Evolutionary conservation across 2,329 filamentous ascomycete species (phyloP).

Genomic region (Colletotrichum simmondsii): DNA sequence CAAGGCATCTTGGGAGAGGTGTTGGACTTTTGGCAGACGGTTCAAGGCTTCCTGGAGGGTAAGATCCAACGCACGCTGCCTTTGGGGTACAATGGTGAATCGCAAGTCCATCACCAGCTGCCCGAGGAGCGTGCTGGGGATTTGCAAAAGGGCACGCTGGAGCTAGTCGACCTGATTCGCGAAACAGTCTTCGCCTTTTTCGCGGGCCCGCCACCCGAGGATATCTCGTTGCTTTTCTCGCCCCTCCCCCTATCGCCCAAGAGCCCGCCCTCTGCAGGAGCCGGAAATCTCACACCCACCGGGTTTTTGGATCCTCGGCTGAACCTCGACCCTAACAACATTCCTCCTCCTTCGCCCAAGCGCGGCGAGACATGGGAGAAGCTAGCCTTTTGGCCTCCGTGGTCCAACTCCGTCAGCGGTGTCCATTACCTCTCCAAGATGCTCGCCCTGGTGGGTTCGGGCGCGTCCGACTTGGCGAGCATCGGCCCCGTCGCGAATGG

Average conservation of each 20-base stretch:
- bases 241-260: conserved; percentile 77
- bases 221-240: conserved; percentile 88
- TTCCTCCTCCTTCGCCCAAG: conserved; percentile 80
- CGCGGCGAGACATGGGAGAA: conserved; percentile 91
- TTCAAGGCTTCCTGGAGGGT: conserved; percentile 89
- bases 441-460: conserved; percentile 84
- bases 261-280: conserved; percentile 68
- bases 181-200: conserved; percentile 87
- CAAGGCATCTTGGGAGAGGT: conserved; percentile 89
- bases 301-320: conserved; percentile 78
- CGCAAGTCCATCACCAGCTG: conserved; percentile 82
- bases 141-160: conserved; percentile 80
- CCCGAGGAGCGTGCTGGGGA: conserved; percentile 76
- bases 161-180: conserved; percentile 85
- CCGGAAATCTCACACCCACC: conserved; percentile 60
- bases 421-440: conserved; percentile 89
- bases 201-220: conserved; percentile 86
- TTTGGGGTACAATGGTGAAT: conserved; percentile 83
- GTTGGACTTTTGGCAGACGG: conserved; percentile 92
- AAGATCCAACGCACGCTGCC: conserved; percentile 84
- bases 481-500: conserved; percentile 72
- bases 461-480: conserved; percentile 85
- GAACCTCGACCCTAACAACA: conserved; percentile 80
- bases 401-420: conserved; percentile 91
- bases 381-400: conserved; percentile 95